Evolutionary conservation across 495 filamentous ascomycete species (phyloP), one percentile per base, ranked within the genome.

Genomic region (Trichoderma reesei): DNA sequence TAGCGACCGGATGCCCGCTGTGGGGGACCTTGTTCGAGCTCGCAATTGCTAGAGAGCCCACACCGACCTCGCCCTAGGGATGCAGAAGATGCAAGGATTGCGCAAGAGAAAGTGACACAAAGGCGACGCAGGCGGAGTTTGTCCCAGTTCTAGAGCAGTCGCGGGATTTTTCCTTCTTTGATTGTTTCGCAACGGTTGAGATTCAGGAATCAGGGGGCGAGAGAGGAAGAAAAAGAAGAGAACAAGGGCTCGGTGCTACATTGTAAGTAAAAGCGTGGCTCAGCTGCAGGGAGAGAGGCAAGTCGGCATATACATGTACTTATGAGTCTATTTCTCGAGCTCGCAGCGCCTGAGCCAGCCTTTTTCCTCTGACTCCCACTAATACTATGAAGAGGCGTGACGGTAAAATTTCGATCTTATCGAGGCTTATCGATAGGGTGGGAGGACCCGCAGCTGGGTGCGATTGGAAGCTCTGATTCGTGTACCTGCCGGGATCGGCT

Each of bases 401-500:
- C 51, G 33, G 51, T 56, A 56, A 46, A 56, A 56, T 56, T 56
- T 56, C 20, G 5, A 33, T 56, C 51, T 56, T 56, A 56, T 56
- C 51, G 51, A 3, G 10, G 31, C 51, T 56, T 56, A 56, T 56
- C 51, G 51, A 56, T 56, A 56, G 51, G 51, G 14, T 14, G 44
- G 10, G 31, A 34, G 51, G 26, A 26, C 16, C 51, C 26, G 26
- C 51, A 13, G 14, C 34, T 34, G 26, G 31, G 9, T 56, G 20
- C 9, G 5, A 56, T 31, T 3, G 14, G 31, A 8, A 13, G 31
- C 26, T 56, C 51, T 56, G 51, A 56, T 56, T 56, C 51, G 51
- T 56, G 51, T 56, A 14, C 51, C 51, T 56, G 51, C 51, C 51
- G 51, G 34, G 51, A 56, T 56, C 51, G 51, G 51, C 34, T 56